Percentiles rank a stretch among this genome's conserved stretches.
These are phyloP conservation scores for Amniculicola lignicola DNA, from an alignment of 495 filamentous ascomycete genomes.

Conservation along the genomic window DNA sequence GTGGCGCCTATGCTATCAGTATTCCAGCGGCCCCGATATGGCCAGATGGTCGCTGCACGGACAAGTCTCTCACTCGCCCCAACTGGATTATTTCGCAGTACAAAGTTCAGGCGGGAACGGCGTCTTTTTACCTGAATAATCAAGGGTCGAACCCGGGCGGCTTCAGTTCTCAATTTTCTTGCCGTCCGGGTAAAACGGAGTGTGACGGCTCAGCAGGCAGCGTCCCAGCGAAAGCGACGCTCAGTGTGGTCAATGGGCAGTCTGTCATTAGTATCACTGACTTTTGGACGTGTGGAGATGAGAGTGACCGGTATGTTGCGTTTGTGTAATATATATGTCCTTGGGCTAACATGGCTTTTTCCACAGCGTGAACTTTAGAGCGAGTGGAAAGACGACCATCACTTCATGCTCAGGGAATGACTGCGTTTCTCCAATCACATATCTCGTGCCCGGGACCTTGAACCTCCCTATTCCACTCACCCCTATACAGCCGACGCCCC, in stretches of 20 bases:
- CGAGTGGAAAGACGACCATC: constrained; percentile 4
- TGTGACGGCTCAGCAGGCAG: neutral
- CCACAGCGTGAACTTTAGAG: constrained; percentile 3
- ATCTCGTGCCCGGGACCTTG: constrained; percentile 4
- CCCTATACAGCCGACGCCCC: constrained; percentile 3
- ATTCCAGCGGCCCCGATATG: constrained; percentile 1
- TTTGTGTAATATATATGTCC: neutral
- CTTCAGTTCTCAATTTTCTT: neutral
- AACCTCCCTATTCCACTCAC: constrained; percentile 13
- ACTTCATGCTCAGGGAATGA: constrained; percentile 1
- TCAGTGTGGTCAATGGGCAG: neutral
- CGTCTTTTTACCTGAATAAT: constrained; percentile 8
- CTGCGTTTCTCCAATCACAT: constrained; percentile 6
- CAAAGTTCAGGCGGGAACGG: neutral
- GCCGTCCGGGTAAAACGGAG: neutral
- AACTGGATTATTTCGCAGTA: constrained; percentile 12
- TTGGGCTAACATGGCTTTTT: neutral
- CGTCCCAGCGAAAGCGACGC: neutral
- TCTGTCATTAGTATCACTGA: neutral
- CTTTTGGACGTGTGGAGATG: constrained; percentile 1
- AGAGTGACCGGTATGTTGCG: neutral
- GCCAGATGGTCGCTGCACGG: constrained; percentile 11
- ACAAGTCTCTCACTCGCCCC: constrained; percentile 12
- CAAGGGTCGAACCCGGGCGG: neutral
- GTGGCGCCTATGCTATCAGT: neutral